Evolutionary conservation across 2,329 filamentous ascomycete genomes (phyloP), one percentile per base, ranked within the genome.

Genomic region (Calonectria fujianensis): DNA sequence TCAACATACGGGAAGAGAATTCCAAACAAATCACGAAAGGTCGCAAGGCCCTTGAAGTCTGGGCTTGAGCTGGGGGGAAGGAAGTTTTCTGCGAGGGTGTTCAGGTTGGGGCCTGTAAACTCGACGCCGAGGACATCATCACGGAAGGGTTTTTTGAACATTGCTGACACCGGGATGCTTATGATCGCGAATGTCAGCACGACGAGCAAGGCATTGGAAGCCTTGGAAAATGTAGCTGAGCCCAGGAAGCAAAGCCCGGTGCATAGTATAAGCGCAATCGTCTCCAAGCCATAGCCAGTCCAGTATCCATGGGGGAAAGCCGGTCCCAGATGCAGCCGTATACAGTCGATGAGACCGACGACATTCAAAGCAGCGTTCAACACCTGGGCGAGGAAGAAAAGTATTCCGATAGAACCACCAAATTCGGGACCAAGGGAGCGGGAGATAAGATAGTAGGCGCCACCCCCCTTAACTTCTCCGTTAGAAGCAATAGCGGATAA

Each of bases 401-500:
- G 91, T 31, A 97, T 90, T 2, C 95, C 95, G 76, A 98, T 97
- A 1, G 94, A 95, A 20, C 95, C 95, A 32, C 95, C 95, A 82
- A 98, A 98, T 81, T 98, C 95, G 9, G 95, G 95, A 0, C 95
- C 95, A 4, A 98, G 87, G 57, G 94, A 96, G 75, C 95, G 91
- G 9, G 95, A 97, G 72, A 98, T 97, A 72, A 98, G 88, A 80
- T 96, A 98, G 83, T 98, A 98, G 48, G 95, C 95, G 67, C 95
- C 95, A 18, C 95, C 95, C 18, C 95, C 95, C 79, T 95, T 93
- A 71, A 98, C 95, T 61, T 96, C 96, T 32, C 95, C 95, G 83
- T 98, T 98, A 2, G 95, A 96, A 41, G 95, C 95, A 80, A 98
- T 96, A 13, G 95, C 95, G 6, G 95, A 97, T 37, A 98, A 90